phyloP scores from a whole-genome alignment of 768 basidiomycete genomes.

The Suillus variegatus region DNA sequence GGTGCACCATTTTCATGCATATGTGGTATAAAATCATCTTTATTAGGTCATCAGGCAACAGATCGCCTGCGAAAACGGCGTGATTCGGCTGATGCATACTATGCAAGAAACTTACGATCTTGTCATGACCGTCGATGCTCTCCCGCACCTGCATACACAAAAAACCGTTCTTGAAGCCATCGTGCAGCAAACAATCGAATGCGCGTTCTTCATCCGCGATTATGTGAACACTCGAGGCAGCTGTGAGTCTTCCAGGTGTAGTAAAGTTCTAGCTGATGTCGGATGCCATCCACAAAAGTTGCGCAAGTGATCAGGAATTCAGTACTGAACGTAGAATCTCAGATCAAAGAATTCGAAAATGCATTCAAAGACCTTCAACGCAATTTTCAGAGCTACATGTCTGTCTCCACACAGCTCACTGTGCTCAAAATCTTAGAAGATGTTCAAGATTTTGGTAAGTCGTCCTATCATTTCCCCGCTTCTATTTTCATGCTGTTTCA shows the following conservation, averaged over 20 bases:
- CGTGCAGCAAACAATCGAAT: conserved; percentile 26
- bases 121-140: background rate
- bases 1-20: background rate
- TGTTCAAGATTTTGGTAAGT: background rate
- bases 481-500: background rate
- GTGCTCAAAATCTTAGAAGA: conserved; percentile 1
- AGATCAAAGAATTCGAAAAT: conserved; percentile 4
- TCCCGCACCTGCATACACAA: background rate
- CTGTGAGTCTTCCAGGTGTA: conserved; percentile 14
- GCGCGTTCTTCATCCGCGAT: conserved; percentile 30
- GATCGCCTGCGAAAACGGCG: background rate
- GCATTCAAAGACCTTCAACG: conserved; percentile 4
- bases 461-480: background rate
- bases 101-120: conserved; percentile 3
- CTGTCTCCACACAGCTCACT: background rate
- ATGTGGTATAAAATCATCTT: background rate
- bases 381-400: background rate
- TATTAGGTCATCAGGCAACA: background rate
- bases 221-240: conserved; percentile 25
- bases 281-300: background rate
- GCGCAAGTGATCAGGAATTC: conserved; percentile 1
- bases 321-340: background rate
- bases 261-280: background rate
- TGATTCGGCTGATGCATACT: background rate
- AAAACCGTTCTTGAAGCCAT: conserved; percentile 10